Percentiles rank a stretch among this genome's conserved stretches.
Conservation (phyloP, 352 stramenopile genomes). For the Globisporangium heterothallicum region DNA sequence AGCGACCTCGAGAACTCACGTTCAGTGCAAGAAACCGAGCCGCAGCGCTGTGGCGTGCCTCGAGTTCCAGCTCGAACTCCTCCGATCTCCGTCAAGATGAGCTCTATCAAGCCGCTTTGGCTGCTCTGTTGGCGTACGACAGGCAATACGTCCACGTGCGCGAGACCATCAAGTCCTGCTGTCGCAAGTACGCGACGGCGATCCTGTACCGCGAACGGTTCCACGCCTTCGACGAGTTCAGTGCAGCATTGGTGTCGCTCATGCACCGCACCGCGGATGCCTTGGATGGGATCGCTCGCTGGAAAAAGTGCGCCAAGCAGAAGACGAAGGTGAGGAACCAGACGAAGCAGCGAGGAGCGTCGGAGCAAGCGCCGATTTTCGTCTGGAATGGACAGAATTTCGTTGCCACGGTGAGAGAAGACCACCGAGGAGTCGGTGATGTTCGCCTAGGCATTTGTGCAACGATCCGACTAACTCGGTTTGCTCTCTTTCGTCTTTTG, state of each 20-base stretch:
- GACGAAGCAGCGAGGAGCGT: not conserved
- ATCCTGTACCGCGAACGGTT: slow-evolving; percentile 56
- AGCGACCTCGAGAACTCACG: slow-evolving; percentile 3
- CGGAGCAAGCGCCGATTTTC: slow-evolving; percentile 19
- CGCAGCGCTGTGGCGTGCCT: slow-evolving; percentile 13
- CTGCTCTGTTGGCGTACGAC: slow-evolving; percentile 33
- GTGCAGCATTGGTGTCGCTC: slow-evolving; percentile 22
- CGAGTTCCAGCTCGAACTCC: slow-evolving; percentile 7
- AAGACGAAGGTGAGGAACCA: not conserved
- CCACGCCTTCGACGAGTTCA: slow-evolving; percentile 54
- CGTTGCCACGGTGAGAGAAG: slow-evolving; percentile 26
- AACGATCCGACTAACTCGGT: too few relatives aligned
- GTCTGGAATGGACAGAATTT: slow-evolving; percentile 59
- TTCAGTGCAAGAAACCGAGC: slow-evolving; percentile 15
- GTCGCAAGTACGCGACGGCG: slow-evolving; percentile 29
- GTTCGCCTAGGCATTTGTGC: too few relatives aligned
- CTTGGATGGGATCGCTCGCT: slow-evolving; percentile 34
- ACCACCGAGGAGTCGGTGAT: too few relatives aligned
- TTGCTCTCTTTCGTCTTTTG: too few relatives aligned
- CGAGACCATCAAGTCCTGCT: slow-evolving; percentile 10
- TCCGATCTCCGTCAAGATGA: slow-evolving; percentile 14
- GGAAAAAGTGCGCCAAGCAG: slow-evolving; percentile 17
- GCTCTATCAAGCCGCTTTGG: slow-evolving; percentile 29
- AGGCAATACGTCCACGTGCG: slow-evolving; percentile 18
- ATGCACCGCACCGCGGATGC: slow-evolving; percentile 23